Evolutionary conservation across 768 basidiomycete genomes (phyloP).

Genomic region (Rhodotorula graminis): DNA sequence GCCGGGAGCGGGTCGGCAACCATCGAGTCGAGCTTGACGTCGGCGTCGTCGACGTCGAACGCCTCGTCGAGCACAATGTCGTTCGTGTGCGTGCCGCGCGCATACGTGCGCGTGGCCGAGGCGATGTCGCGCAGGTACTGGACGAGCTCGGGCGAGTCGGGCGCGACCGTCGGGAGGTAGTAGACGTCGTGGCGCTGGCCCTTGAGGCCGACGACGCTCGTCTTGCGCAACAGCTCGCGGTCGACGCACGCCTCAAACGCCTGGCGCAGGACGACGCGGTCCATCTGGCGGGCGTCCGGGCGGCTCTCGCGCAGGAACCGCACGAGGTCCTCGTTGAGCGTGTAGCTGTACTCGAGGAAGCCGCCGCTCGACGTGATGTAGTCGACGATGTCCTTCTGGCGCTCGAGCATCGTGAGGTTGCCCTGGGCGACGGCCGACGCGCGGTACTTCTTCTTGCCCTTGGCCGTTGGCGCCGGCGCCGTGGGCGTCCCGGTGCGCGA

Average conservation of each 20-base stretch:
- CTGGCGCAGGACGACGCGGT: background rate
- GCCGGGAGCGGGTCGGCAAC: background rate
- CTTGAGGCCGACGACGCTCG: background rate
- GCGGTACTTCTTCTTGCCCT: background rate
- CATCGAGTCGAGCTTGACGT: background rate
- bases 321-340: background rate
- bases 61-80: background rate
- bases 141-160: background rate
- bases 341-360: conserved; percentile 59
- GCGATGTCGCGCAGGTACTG: background rate
- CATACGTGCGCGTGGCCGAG: background rate
- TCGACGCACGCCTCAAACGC: conserved; percentile 1
- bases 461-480: background rate
- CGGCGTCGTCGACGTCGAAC: background rate
- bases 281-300: conserved; percentile 3
- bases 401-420: conserved; percentile 71
- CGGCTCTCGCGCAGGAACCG: background rate
- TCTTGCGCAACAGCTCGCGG: conserved; percentile 5
- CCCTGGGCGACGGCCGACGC: conserved; percentile 3
- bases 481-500: background rate
- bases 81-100: background rate
- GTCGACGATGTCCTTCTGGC: conserved; percentile 72
- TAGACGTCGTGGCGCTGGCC: conserved; percentile 14
- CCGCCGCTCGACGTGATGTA: conserved; percentile 65
- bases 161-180: conserved; percentile 14